Percentiles rank a stretch among this genome's conserved stretches.
Conservation (phyloP, 352 stramenopile genomes). For the Phytophthora sansomeana region DNA sequence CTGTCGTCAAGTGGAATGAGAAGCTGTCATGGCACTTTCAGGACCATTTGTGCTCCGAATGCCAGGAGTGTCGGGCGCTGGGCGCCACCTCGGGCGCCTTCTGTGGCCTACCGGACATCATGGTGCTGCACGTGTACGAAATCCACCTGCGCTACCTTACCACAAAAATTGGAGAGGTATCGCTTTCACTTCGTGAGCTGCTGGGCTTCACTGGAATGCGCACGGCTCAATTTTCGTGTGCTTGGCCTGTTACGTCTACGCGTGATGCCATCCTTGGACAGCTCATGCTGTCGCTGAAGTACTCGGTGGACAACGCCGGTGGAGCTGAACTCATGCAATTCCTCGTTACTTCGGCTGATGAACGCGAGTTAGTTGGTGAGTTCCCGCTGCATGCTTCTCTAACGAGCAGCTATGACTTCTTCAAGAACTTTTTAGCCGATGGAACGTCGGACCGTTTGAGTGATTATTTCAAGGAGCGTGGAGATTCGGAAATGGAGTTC, state of each 20-base stretch:
- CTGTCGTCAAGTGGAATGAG: slow-evolving; percentile 79
- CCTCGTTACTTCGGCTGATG: slow-evolving; percentile 68
- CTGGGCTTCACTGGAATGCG: slow-evolving; percentile 81
- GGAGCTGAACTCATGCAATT: slow-evolving; percentile 63
- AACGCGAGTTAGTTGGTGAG: slow-evolving; percentile 77
- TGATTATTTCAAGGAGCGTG: slow-evolving; percentile 75
- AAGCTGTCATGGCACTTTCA: slow-evolving; percentile 80
- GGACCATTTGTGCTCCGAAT: slow-evolving; percentile 79
- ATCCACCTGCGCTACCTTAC: slow-evolving; percentile 85
- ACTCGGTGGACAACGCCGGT: slow-evolving; percentile 63
- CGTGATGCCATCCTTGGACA: slow-evolving; percentile 75
- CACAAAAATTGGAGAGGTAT: slow-evolving; percentile 84
- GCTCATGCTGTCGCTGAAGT: slow-evolving; percentile 71
- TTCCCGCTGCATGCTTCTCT: slow-evolving; percentile 66
- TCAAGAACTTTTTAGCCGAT: slow-evolving; percentile 76
- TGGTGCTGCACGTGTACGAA: slow-evolving; percentile 87
- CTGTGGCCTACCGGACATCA: slow-evolving; percentile 77
- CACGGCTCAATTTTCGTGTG: slow-evolving; percentile 58
- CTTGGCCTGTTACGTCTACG: slow-evolving; percentile 78
- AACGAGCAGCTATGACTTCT: slow-evolving; percentile 62
- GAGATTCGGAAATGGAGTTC: slow-evolving; percentile 77
- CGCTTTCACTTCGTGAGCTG: slow-evolving; percentile 77
- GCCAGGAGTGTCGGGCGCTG: slow-evolving; percentile 67
- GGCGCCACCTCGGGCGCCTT: slow-evolving; percentile 71
- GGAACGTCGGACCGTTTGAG: slow-evolving; percentile 53